Evolutionary conservation across 306 rosid genomes (phyloP).

Genomic region (Rosa chinensis): DNA sequence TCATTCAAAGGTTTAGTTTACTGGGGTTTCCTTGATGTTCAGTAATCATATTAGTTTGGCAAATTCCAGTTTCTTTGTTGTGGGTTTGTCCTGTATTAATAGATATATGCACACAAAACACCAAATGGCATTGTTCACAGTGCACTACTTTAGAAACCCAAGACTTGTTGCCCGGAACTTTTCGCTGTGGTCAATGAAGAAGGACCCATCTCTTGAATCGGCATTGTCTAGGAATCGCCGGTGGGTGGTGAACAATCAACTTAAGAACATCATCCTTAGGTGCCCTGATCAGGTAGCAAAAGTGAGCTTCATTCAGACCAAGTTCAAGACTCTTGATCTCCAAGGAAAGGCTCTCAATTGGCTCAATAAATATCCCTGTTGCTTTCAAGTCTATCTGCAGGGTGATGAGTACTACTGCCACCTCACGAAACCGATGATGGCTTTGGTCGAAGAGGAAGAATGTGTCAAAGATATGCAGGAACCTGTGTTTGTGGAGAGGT

Average conservation of each 20-base stretch:
- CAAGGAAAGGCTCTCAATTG: slow-evolving; percentile 86
- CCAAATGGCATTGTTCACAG: slow-evolving; percentile 4
- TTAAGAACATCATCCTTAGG: slow-evolving; percentile 74
- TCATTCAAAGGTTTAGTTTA: no score
- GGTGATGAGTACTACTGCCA: slow-evolving; percentile 44
- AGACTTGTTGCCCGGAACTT: slow-evolving; percentile 32
- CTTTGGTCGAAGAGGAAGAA: slow-evolving; percentile 70
- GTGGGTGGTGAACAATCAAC: slow-evolving; percentile 82
- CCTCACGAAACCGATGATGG: slow-evolving; percentile 68
- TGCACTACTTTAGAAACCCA: slow-evolving; percentile 14
- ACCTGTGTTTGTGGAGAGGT: slow-evolving; percentile 38
- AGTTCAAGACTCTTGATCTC: slow-evolving; percentile 81
- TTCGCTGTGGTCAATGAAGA: slow-evolving; percentile 85
- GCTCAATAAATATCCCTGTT: slow-evolving; percentile 79
- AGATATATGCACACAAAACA: background rate
- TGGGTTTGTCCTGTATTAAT: background rate
- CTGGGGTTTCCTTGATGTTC: no score
- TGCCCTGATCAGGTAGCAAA: slow-evolving; percentile 62
- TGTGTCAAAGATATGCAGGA: slow-evolving; percentile 59
- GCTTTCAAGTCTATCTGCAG: slow-evolving; percentile 55
- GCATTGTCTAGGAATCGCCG: slow-evolving; percentile 78
- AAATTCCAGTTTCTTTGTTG: background rate
- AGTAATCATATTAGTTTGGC: background rate
- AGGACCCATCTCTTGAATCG: slow-evolving; percentile 75
- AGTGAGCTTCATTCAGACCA: slow-evolving; percentile 62